Base-by-base conservation (phyloP, 2,329 filamentous ascomycete genomes). In the Celoporthe dispersa region DNA sequence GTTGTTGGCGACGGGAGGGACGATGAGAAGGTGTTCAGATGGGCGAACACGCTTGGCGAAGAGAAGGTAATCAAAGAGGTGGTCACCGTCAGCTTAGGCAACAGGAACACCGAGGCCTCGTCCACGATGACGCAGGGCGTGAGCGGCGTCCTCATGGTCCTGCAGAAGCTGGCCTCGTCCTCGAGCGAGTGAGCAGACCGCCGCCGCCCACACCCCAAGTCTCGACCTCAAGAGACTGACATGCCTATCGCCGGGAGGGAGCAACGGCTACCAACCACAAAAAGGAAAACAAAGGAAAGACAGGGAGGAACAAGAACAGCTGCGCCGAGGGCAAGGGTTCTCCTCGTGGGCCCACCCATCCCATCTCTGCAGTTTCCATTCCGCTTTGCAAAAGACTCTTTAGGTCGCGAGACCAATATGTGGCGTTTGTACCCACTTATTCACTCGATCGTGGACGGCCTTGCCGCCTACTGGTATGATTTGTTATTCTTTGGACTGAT, bases 1-100 rank as follows among this genome's bases (percentile, higher is more conserved):
- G 92, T 97, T 8, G 88, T 94, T 44, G 95, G 95, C 51, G 94
- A 98, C 77, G 94, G 94, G 57, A 90, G 95, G 41, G 95, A 98
- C 75, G 96, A 98, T 74, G 95, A 98, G 78, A 92, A 93, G 75
- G 92, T 97, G 28, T 98, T 97, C 83, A 91, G 91, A 72, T 98
- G 96, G 95, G 96, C 95, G 25, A 97, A 98, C 81, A 85, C 88
- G 64, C 82, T 97, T 14, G 85, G 85, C 31, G 84, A 86, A 3
- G 81, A 86, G 11, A 85, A 86, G 25, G 81, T 82, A 2, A 85
- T 94, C 59, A 81, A 89, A 64, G 86, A 93, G 68, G 92, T 96
- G 4, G 90, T 92, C 72, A 97, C 94, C 2, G 94, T 97, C 31
- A 97, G 93, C 73, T 84, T 98, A 48, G 94, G 94, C 65, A 92